These are phyloP conservation scores for Licmophora abbreviata DNA, from an alignment of 108 stramenopile species.

Conservation along the genomic window DNA sequence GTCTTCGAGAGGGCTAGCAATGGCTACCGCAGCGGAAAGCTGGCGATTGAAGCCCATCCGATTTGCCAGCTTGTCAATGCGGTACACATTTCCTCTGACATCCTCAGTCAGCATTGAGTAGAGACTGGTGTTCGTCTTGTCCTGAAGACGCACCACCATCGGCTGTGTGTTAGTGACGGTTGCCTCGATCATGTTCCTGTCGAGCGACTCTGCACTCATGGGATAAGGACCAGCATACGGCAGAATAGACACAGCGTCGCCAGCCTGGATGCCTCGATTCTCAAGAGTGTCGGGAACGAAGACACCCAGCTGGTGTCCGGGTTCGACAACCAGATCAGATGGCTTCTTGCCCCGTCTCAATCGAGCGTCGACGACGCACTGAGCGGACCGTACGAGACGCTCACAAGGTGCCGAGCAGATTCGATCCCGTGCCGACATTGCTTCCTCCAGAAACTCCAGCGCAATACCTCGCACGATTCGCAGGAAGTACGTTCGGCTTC, in stretches of 20 bases:
- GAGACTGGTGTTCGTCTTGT: conserved; percentile 71
- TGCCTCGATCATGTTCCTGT: conserved; percentile 89
- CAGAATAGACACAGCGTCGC: conserved; percentile 84
- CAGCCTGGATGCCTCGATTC: conserved; percentile 84
- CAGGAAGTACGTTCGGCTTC: conserved; percentile 78
- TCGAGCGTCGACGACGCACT: conserved; percentile 84
- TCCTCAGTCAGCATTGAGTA: conserved; percentile 67
- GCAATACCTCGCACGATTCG: conserved; percentile 86
- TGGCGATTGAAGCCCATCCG: conserved; percentile 91
- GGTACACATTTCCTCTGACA: conserved; percentile 76
- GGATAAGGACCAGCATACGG: conserved; percentile 90
- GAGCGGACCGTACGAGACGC: conserved; percentile 66
- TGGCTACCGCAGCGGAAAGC: conserved; percentile 65
- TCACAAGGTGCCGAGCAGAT: conserved; percentile 90
- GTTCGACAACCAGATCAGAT: conserved; percentile 70
- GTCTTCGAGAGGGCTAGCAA: conserved; percentile 52
- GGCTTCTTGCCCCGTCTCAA: conserved; percentile 78
- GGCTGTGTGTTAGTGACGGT: conserved; percentile 77
- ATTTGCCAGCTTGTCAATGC: conserved; percentile 90
- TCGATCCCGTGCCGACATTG: conserved; percentile 81
- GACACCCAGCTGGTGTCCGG: conserved; percentile 83
- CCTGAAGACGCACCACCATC: conserved; percentile 78
- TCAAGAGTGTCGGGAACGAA: conserved; percentile 86
- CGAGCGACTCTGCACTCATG: conserved; percentile 84
- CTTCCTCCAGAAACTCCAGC: conserved; percentile 87